These are phyloP conservation scores for Amoebophrya sp. DNA, from an alignment of 169 alveolate species.

Conservation along the genomic window DNA sequence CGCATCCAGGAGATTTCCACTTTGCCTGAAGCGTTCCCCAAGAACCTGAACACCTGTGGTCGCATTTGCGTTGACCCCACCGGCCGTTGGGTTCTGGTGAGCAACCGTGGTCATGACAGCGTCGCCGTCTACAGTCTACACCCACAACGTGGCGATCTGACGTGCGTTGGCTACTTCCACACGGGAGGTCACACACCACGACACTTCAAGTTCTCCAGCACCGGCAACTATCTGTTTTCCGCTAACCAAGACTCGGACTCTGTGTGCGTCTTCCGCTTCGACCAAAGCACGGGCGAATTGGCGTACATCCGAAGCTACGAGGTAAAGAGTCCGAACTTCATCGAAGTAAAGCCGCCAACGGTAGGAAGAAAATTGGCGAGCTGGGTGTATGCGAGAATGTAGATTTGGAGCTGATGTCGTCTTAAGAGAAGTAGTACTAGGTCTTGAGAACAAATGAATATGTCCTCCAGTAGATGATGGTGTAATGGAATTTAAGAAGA, in stretches of 20 bases:
- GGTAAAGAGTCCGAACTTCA: background rate
- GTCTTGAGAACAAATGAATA: too few relatives aligned
- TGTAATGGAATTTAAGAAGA: too few relatives aligned
- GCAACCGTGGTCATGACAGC: background rate
- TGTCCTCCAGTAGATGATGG: too few relatives aligned
- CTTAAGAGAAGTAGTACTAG: too few relatives aligned
- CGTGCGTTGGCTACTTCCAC: background rate
- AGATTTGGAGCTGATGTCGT: background rate
- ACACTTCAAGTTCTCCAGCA: constrained; percentile 10
- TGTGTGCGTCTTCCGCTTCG: constrained; percentile 1
- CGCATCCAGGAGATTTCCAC: background rate
- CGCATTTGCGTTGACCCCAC: background rate
- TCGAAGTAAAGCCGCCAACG: background rate
- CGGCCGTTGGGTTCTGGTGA: background rate
- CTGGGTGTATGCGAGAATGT: constrained; percentile 16
- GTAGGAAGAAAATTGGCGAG: background rate
- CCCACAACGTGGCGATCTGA: background rate
- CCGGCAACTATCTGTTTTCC: background rate
- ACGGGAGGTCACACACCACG: background rate
- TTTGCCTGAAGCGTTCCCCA: background rate
- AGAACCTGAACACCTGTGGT: background rate
- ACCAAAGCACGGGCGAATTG: background rate
- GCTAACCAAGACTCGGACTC: background rate
- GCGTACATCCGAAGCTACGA: background rate
- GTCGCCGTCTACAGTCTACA: background rate